phyloP scores from a whole-genome alignment of 192 early-diverging fungal species.

The Geranomyces variabilis region DNA sequence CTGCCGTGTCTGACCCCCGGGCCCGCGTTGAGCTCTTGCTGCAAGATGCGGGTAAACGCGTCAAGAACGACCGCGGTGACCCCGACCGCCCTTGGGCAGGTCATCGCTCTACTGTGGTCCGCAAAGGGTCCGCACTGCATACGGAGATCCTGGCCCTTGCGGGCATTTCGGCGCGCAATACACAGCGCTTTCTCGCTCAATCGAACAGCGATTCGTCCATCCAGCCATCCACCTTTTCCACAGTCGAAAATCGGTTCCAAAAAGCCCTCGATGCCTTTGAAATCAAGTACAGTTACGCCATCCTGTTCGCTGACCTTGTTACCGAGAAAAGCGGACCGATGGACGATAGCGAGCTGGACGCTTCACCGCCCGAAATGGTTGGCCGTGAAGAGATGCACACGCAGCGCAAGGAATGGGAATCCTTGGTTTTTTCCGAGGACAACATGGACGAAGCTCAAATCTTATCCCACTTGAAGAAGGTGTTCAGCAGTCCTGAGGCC shows the following conservation, averaged over 20 bases:
- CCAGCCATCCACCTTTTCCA: not conserved
- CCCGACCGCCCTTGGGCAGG: no score
- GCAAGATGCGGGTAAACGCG: not conserved
- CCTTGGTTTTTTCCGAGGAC: not conserved
- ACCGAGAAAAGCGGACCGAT: not conserved
- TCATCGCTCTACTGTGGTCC: no score
- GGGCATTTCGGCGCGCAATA: not conserved
- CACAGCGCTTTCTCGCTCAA: not conserved
- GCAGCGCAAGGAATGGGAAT: slow-evolving; percentile 6
- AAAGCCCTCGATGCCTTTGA: not conserved
- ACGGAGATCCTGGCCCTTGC: not conserved
- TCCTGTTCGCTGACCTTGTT: not conserved
- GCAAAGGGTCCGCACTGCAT: not conserved
- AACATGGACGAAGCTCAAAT: not conserved
- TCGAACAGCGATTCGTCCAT: not conserved
- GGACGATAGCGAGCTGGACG: not conserved
- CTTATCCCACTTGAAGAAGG: not conserved
- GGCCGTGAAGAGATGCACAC: slow-evolving; percentile 10
- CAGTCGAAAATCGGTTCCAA: not conserved
- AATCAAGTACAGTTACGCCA: not conserved
- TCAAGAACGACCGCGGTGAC: no score
- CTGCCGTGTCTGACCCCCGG: not conserved
- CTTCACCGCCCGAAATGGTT: not conserved
- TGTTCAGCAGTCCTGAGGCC: not conserved
- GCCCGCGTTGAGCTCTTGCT: not conserved